A percentile compares a stretch with the other conserved stretches of the same genome.
phyloP scores from a whole-genome alignment of 345 rosid species.

The Abelmoschus esculentus region DNA sequence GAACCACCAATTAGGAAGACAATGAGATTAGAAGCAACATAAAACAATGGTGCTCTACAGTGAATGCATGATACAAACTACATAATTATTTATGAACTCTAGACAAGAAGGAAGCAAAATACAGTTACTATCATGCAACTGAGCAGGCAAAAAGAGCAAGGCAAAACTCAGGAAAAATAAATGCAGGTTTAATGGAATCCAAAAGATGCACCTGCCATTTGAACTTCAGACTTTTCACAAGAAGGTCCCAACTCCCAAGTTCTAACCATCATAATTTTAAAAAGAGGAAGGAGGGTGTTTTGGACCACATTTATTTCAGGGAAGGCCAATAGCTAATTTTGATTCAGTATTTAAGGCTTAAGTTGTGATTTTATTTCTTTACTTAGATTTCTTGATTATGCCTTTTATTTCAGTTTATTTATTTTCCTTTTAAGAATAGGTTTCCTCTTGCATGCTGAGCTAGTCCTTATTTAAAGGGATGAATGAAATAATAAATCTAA shows the following conservation, averaged over 20 bases:
- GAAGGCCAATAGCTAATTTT: too few species aligned
- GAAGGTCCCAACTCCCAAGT: not conserved
- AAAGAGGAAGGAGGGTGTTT: not conserved
- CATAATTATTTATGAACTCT: not conserved
- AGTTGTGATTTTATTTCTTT: too few species aligned
- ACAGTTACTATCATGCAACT: not conserved
- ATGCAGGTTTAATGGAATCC: not conserved
- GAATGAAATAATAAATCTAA: too few species aligned
- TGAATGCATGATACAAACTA: not conserved
- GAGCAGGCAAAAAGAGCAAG: not conserved
- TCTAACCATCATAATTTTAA: not conserved
- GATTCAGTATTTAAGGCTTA: too few species aligned
- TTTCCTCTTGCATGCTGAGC: too few species aligned
- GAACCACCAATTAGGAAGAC: slow-evolving; percentile 19
- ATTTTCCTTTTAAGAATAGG: too few species aligned
- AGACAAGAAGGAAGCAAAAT: not conserved
- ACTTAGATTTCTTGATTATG: too few species aligned
- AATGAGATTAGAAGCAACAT: slow-evolving; percentile 15
- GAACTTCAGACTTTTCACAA: slow-evolving; percentile 3
- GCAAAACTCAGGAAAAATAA: not conserved
- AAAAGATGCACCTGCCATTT: not conserved
- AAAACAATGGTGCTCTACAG: not conserved
- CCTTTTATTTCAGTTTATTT: too few species aligned
- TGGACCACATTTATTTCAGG: too few species aligned
- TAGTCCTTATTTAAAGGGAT: too few species aligned